Evolutionary conservation across 1,139 yeast species (phyloP).

Genomic region (Geotrichum reessii): DNA sequence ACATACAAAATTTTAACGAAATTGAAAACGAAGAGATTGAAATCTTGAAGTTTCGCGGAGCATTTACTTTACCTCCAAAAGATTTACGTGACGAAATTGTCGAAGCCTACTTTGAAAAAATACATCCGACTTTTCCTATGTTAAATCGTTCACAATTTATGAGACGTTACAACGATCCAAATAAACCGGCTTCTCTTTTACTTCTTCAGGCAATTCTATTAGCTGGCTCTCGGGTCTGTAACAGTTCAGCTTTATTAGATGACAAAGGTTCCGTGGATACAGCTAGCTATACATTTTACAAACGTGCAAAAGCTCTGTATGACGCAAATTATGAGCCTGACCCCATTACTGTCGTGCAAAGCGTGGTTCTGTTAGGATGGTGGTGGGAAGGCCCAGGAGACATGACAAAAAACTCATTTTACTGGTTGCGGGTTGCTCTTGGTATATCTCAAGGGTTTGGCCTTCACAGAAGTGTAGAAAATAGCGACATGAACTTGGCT

Average conservation of each 20-base stretch:
- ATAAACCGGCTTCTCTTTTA: conserved; percentile 64
- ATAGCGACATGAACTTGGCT: conserved; percentile 32
- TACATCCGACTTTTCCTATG: conserved; percentile 67
- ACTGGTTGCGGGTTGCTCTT: conserved; percentile 72
- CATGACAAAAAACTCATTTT: conserved; percentile 64
- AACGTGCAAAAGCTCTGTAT: conserved; percentile 70
- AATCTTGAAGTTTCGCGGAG: conserved; percentile 61
- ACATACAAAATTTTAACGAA: conserved; percentile 25
- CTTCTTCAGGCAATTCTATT: conserved; percentile 63
- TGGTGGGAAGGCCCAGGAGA: conserved; percentile 80
- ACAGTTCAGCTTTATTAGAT: conserved; percentile 53
- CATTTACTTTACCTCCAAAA: conserved; percentile 60
- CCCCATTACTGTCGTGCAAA: conserved; percentile 61
- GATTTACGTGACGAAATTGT: conserved; percentile 59
- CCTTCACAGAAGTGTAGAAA: conserved; percentile 49
- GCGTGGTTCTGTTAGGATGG: conserved; percentile 59
- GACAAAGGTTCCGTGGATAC: conserved; percentile 50
- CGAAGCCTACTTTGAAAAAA: conserved; percentile 56
- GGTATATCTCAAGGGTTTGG: conserved; percentile 78
- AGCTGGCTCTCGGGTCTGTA: conserved; percentile 62
- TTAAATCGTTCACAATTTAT: conserved; percentile 59
- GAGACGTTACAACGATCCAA: conserved; percentile 51
- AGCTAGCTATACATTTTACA: conserved; percentile 61
- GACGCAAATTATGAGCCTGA: conserved; percentile 71
- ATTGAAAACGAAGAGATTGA: conserved; percentile 65